These are phyloP conservation scores for Oryza nivara DNA, from an alignment of 176 grass and related monocot genomes.

Conservation along the genomic window DNA sequence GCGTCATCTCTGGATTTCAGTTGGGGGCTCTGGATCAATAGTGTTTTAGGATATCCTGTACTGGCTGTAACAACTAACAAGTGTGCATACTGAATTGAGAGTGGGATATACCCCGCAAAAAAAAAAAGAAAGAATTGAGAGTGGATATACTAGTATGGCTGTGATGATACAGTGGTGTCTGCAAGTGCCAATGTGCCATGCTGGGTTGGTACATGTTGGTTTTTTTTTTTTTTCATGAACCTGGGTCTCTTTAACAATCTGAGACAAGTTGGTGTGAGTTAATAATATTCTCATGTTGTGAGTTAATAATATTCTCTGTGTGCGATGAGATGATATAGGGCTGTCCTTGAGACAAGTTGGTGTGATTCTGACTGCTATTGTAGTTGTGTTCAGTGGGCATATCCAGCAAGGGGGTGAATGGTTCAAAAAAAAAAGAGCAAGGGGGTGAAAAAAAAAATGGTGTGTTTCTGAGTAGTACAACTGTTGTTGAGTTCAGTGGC, in stretches of 20 bases:
- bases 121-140: background rate
- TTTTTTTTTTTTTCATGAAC: background rate
- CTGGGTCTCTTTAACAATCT: background rate
- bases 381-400: background rate
- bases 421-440: background rate
- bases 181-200: background rate
- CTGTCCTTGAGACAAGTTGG: background rate
- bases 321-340: background rate
- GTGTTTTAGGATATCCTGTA: background rate
- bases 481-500: too few species aligned
- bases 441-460: background rate
- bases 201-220: background rate
- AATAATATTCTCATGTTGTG: background rate
- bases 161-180: background rate
- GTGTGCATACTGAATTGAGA: background rate
- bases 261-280: background rate
- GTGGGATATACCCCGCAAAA: background rate
- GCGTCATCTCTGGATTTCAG: slow-evolving; percentile 18
- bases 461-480: too few species aligned
- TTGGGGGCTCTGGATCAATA: background rate
- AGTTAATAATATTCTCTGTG: background rate
- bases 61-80: background rate
- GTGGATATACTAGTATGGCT: background rate
- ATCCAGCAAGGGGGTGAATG: background rate
- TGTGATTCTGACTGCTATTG: background rate